Percentiles rank a stretch among this genome's conserved stretches.
Conservation (phyloP, 768 basidiomycete genomes). For the Pleurotus tuber-regium region DNA sequence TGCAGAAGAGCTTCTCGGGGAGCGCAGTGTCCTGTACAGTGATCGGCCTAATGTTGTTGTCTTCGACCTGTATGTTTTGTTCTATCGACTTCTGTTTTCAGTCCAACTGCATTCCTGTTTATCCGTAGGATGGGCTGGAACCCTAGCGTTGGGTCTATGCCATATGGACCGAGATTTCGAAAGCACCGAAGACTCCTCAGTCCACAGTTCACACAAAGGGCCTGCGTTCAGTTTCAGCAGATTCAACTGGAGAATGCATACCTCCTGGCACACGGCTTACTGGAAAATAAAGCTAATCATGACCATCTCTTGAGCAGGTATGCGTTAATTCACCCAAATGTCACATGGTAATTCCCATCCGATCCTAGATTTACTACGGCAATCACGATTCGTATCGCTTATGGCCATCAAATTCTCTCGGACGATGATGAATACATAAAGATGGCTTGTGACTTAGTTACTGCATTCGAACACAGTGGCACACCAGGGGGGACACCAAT, state of each 20-base stretch:
- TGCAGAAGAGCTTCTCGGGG: slow-evolving; percentile 48
- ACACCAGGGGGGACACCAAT: slow-evolving; percentile 15
- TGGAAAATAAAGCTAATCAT: slow-evolving; percentile 15
- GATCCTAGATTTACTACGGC: slow-evolving; percentile 15
- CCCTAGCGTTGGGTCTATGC: slow-evolving; percentile 7
- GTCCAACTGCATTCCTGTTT: background rate
- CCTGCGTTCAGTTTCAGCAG: slow-evolving; percentile 40
- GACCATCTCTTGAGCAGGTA: slow-evolving; percentile 41
- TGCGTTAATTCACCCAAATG: background rate
- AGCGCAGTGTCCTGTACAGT: slow-evolving; percentile 50
- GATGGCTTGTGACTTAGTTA: slow-evolving; percentile 27
- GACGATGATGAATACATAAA: slow-evolving; percentile 35
- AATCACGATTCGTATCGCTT: slow-evolving; percentile 21
- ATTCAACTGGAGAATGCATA: slow-evolving; percentile 35
- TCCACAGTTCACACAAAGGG: slow-evolving; percentile 19
- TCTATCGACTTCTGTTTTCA: background rate
- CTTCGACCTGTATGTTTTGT: slow-evolving; percentile 39
- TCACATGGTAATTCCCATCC: background rate
- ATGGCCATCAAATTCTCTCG: slow-evolving; percentile 28
- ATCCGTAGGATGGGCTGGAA: background rate
- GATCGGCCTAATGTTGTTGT: slow-evolving; percentile 47
- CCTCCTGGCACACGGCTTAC: slow-evolving; percentile 36
- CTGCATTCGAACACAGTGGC: slow-evolving; percentile 20
- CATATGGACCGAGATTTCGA: slow-evolving; percentile 41
- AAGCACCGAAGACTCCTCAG: slow-evolving; percentile 45